phyloP scores from a whole-genome alignment of 495 filamentous ascomycete species.

The Hypomontagnella monticulosa region DNA sequence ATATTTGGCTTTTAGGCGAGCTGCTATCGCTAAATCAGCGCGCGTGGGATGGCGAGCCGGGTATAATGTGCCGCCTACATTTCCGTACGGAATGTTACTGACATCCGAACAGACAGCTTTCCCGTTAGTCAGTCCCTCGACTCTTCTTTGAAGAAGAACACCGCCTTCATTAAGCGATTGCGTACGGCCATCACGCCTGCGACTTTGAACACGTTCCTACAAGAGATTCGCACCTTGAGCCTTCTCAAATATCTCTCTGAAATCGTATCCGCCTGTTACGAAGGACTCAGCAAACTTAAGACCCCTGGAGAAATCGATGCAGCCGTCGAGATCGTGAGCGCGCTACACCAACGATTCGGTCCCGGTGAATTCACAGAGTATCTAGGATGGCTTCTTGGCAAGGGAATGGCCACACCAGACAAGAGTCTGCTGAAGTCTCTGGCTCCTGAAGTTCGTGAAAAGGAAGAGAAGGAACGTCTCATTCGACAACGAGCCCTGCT shows the following conservation, averaged over 20 bases:
- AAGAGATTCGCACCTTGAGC: conserved; percentile 91
- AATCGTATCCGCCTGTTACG: conserved; percentile 97
- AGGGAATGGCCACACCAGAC: conserved; percentile 91
- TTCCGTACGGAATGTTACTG: conserved; percentile 31
- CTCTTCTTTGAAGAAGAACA: conserved; percentile 98
- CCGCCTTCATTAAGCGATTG: conserved; percentile 96
- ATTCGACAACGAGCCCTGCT: conserved; percentile 86
- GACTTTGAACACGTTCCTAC: conserved; percentile 81
- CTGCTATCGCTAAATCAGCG: conserved; percentile 85
- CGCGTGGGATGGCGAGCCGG: conserved; percentile 88
- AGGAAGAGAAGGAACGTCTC: conserved; percentile 94
- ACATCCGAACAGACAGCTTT: conserved; percentile 73
- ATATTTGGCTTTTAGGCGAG: conserved; percentile 70
- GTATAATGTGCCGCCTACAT: conserved; percentile 56
- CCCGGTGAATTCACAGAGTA: conserved; percentile 89
- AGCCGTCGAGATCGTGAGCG: conserved; percentile 91
- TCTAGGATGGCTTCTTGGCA: conserved; percentile 91
- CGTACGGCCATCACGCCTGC: conserved; percentile 86
- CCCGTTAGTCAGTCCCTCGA: conserved; percentile 83
- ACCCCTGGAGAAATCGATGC: conserved; percentile 88
- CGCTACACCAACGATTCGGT: conserved; percentile 95
- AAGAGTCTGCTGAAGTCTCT: conserved; percentile 83
- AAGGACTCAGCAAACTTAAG: conserved; percentile 92
- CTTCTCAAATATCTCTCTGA: conserved; percentile 98
- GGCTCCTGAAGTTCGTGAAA: conserved; percentile 82